Conservation (phyloP, 2,329 filamentous ascomycete genomes). For the Clarireedia homoeocarpa region DNA sequence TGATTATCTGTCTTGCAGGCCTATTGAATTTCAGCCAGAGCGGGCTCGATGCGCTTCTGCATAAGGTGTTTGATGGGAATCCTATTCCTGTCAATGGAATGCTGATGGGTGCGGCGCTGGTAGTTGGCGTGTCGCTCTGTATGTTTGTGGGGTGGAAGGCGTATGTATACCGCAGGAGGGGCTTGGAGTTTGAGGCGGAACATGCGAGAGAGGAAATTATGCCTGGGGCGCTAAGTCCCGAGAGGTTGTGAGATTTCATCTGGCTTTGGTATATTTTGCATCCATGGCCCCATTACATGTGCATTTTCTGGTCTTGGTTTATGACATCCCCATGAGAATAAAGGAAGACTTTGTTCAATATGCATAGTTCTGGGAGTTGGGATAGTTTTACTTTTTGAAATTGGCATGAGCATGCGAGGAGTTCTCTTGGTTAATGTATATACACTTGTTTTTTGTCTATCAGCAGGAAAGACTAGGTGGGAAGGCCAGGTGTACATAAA, state of each 20-base stretch:
- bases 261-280: neutral
- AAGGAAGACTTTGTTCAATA: no score
- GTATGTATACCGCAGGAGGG: constrained; percentile 33
- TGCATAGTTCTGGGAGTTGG: no score
- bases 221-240: constrained; percentile 23
- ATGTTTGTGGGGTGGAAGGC: constrained; percentile 46
- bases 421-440: no score
- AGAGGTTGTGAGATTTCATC: constrained; percentile 14
- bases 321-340: no score
- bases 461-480: no score
- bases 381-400: no score
- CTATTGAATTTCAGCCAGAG: constrained; percentile 79
- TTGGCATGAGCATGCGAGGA: no score
- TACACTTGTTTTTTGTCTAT: no score
- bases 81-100: constrained; percentile 71
- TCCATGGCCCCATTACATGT: no score
- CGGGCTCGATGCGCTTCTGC: constrained; percentile 70
- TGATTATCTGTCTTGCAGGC: constrained; percentile 80
- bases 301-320: no score
- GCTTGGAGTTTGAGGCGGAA: constrained; percentile 37
- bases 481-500: no score
- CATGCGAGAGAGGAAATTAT: constrained; percentile 30
- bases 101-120: constrained; percentile 51
- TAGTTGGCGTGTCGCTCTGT: constrained; percentile 59
- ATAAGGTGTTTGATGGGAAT: constrained; percentile 61